Percentiles rank a stretch among this genome's conserved stretches.
phyloP scores from a whole-genome alignment of 768 basidiomycete genomes.

The Boletus speciosus region DNA sequence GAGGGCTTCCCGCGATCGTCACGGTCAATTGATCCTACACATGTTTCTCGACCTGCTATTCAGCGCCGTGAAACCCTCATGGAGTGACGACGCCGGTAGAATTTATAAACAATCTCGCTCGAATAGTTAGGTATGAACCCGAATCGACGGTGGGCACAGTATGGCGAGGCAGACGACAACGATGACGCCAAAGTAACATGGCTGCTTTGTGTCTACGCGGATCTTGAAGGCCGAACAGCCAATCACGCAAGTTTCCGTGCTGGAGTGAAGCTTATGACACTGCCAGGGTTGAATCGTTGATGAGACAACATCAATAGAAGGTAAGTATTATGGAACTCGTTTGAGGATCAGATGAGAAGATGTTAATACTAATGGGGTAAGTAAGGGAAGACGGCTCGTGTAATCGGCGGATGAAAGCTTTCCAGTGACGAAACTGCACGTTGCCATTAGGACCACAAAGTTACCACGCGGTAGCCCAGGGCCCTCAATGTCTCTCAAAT shows the following conservation, averaged over 20 bases:
- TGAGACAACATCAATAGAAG: constrained; percentile 1
- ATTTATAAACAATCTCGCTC: not conserved
- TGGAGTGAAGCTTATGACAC: not conserved
- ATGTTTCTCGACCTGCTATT: not conserved
- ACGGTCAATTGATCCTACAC: not conserved
- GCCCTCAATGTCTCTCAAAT: constrained; percentile 12
- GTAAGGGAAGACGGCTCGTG: constrained; percentile 11
- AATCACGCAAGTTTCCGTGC: too few species aligned
- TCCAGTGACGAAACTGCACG: constrained; percentile 19
- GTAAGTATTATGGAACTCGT: constrained; percentile 16
- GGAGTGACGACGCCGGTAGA: not conserved
- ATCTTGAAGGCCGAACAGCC: not conserved
- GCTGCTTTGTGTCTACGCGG: not conserved
- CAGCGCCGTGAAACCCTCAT: not conserved
- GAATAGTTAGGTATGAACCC: too few species aligned
- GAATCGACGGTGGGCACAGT: too few species aligned
- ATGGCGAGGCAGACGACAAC: not conserved
- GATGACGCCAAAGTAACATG: not conserved
- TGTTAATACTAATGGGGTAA: constrained; percentile 12
- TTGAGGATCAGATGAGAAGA: constrained; percentile 15
- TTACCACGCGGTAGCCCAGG: constrained; percentile 5
- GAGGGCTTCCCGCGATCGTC: not conserved
- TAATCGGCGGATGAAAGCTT: constrained; percentile 22
- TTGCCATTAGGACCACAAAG: constrained; percentile 9
- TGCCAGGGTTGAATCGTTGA: constrained; percentile 5